Conservation (phyloP, 2,329 filamentous ascomycete species). For the Colletotrichum caudatum region DNA sequence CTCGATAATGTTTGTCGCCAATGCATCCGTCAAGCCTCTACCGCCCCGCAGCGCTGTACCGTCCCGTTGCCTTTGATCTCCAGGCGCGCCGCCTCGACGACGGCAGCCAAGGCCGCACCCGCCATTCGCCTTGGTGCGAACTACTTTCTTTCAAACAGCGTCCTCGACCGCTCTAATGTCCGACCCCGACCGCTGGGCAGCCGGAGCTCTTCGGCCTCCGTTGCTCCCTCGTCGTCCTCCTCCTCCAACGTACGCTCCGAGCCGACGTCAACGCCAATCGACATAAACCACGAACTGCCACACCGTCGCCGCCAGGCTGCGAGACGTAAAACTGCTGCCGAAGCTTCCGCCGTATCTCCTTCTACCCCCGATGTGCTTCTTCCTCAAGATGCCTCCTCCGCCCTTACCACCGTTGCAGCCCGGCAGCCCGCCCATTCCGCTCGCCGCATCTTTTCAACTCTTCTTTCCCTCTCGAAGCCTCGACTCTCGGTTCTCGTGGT, state of each 20-base stretch:
- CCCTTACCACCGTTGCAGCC: conserved; percentile 65
- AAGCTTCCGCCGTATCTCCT: conserved; percentile 11
- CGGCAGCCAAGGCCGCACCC: conserved; percentile 35
- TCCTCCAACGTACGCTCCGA: conserved; percentile 25
- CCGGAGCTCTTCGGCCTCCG: conserved; percentile 33
- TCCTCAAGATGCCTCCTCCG: conserved; percentile 65
- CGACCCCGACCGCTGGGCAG: conserved; percentile 20
- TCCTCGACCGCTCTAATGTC: conserved; percentile 31
- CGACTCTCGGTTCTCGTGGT: conserved; percentile 92
- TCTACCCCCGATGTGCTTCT: conserved; percentile 48
- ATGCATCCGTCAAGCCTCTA: conserved; percentile 31
- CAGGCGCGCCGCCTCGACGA: conserved; percentile 29
- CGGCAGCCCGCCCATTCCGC: conserved; percentile 63
- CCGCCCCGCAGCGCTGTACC: neutral
- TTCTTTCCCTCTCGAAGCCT: conserved; percentile 94
- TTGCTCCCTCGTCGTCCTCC: conserved; percentile 21
- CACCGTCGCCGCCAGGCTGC: conserved; percentile 42
- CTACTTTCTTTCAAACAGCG: conserved; percentile 42
- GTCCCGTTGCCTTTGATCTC: conserved; percentile 15
- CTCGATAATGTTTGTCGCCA: conserved; percentile 40
- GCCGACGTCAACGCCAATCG: conserved; percentile 24
- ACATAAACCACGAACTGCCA: conserved; percentile 37
- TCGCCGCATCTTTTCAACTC: conserved; percentile 79
- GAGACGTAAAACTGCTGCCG: conserved; percentile 38
- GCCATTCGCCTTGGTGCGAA: conserved; percentile 40